Evolutionary conservation across 495 filamentous ascomycete species (phyloP), one percentile per base, ranked within the genome.

Genomic region (Hypomontagnella submonticulosa): DNA sequence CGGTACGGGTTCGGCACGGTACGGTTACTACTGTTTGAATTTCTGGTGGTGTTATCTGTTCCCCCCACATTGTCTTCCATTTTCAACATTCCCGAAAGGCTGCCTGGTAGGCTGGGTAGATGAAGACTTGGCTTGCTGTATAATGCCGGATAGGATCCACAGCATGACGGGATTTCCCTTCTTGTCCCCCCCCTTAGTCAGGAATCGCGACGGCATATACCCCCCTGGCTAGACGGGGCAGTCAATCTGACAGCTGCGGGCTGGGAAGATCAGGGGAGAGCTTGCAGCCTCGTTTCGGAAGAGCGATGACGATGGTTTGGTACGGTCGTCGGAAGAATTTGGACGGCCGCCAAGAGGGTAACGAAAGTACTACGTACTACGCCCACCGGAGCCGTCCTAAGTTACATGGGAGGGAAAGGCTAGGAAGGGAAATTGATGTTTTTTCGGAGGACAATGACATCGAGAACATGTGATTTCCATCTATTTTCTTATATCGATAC

Each of bases 401-500:
- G 40, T 50, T 42, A 23, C 55, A 51, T 56, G 49, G 48, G 15
- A 42, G n/a, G 56, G 19, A 63, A 57, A 44, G 34, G 41, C 66
- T 69, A 53, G 38, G 60, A 63, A 60, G 50, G 66, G 66, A 69
- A 69, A 69, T 69, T 69, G 60, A 36, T 30, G 51, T 63, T 52
- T 43, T 57, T 48, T 59, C 20, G 57, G 54, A 41, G 57, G 47
- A 57, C 48, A 42, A 63, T 16, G 42, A 34, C 44, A 57, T 57
- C 27, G 36, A 54, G 50, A 60, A 53, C 50, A 61, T 50, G 56
- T 61, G 66, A 63, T 69, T 61, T 64, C 56, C 47, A 48, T 69
- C 49, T 61, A 61, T 64, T 64, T 64, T 48, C 32, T 47, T 69
- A 60, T 57, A 67, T 64, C 38, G 66, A 69, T 69, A 64, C 66